Percentiles rank a stretch among this genome's conserved stretches.
phyloP scores from a whole-genome alignment of 2,329 filamentous ascomycete species.

The Diaporthe caulivora region DNA sequence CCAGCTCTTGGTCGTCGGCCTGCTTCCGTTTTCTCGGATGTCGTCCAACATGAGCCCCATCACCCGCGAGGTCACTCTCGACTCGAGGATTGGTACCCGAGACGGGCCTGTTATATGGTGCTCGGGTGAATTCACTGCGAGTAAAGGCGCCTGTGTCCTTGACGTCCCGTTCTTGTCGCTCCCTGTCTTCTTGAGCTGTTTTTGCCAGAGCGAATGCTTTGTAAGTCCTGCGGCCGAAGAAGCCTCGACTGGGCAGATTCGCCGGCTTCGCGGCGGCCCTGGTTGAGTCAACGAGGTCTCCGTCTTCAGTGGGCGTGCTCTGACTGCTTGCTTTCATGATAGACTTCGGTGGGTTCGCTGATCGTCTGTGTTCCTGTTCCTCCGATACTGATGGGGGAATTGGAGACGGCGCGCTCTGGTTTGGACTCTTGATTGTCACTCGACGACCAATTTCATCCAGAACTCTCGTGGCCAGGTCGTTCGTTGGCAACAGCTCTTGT shows the following conservation, averaged over 20 bases:
- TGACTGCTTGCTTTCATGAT: constrained; percentile 34
- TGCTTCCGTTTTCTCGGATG: constrained; percentile 25
- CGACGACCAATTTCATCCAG: constrained; percentile 24
- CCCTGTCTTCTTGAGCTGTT: background rate
- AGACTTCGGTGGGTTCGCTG: constrained; percentile 29
- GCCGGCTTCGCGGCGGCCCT: background rate
- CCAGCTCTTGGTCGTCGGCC: background rate
- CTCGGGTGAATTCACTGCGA: constrained; percentile 19
- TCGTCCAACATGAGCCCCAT: background rate
- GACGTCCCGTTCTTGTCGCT: background rate
- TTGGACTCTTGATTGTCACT: constrained; percentile 36
- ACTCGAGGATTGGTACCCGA: background rate
- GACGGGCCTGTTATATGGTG: constrained; percentile 36
- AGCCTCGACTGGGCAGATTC: background rate
- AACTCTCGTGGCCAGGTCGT: background rate
- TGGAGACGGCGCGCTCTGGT: constrained; percentile 18
- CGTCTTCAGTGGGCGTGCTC: background rate
- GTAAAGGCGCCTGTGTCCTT: background rate
- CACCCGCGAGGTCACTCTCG: background rate
- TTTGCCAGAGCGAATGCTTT: background rate
- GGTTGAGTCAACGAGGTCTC: background rate
- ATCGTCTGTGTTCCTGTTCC: constrained; percentile 34
- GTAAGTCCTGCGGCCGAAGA: background rate
- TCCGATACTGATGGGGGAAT: constrained; percentile 31
- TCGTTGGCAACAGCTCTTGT: background rate